Evolutionary conservation across 495 filamentous ascomycete genomes (phyloP), one percentile per base, ranked within the genome.

Genomic region (Penicilliopsis zonata): DNA sequence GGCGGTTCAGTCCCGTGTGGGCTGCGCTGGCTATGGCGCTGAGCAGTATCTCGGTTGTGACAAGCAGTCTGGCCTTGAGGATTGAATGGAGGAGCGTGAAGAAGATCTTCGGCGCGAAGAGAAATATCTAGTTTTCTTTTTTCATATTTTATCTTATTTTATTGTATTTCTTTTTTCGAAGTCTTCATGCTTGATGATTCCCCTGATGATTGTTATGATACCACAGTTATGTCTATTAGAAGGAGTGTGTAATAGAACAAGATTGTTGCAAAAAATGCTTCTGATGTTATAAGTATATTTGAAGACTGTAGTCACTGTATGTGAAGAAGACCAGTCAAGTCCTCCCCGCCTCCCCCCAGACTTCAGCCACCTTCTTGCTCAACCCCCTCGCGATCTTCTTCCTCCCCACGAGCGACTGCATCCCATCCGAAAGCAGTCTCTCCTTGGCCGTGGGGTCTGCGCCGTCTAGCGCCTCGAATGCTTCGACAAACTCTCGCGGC

Each of bases 21-120:
- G 85, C 84, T 9, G 76, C 73, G 22, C 51, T 88, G 39, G 86
- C 86, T 1, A 94, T 94, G 86, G 86, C 86, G 18, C 39, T 80
- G 47, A 87, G 82, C 47, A 83, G 78, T 55, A 70, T 93, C 33
- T 84, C 80, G 35, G 86, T 92, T 13, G 76, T 87, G 28, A 45
- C 62, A 37, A 86, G 81, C 42, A 82, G 76, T 52, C 53, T 83
- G 35, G 63, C 72, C n/a, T 52, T 87, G 50, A 70, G 71, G 42
- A 64, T 62, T 42, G 46, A 58, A 20, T 36, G 35, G 40, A 44
- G 37, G 13, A 40, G 25, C 17, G 22, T 59, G n/a, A 46, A 35
- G 36, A 47, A 35, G 31, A 13, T 55, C 2, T 28, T 50, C 30
- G 27, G 34, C 5, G 16, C 23, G 38, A 17, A 32, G 12, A 19